Evolutionary conservation across 257 asterid species (phyloP).

Genomic region (Plectranthus barbatus): DNA sequence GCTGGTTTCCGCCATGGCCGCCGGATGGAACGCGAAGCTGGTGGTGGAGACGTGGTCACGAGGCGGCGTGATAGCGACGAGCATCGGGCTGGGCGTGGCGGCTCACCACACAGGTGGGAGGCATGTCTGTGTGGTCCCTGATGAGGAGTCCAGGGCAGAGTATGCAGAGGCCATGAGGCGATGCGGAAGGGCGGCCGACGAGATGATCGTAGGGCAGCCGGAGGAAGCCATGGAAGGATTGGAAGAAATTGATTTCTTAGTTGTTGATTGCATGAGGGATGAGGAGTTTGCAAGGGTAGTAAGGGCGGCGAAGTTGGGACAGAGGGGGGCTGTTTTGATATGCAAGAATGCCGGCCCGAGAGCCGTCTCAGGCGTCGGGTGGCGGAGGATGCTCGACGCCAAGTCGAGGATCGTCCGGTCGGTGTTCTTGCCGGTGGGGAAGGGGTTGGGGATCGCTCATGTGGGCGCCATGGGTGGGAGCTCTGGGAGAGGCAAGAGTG

Average conservation of each 20-base stretch:
- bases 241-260: constrained; percentile 56
- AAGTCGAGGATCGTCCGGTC: constrained; percentile 42
- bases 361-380: constrained; percentile 26
- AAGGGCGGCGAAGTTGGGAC: constrained; percentile 42
- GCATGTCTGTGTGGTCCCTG: constrained; percentile 49
- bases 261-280: constrained; percentile 46
- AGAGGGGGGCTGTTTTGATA: constrained; percentile 52
- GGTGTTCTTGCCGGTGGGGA: constrained; percentile 55
- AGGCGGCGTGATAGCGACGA: constrained; percentile 44
- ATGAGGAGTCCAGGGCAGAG: constrained; percentile 31
- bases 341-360: constrained; percentile 46
- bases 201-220: constrained; percentile 34
- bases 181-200: constrained; percentile 26
- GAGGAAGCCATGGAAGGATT: constrained; percentile 37
- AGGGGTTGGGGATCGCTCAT: constrained; percentile 59
- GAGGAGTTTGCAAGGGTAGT: constrained; percentile 40
- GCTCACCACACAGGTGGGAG: constrained; percentile 46
- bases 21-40: constrained; percentile 55
- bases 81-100: constrained; percentile 55
- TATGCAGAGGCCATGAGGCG: constrained; percentile 24
- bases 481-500: neutral
- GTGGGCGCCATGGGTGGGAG: constrained; percentile 36
- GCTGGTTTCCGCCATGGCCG: constrained; percentile 62
- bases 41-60: constrained; percentile 61
- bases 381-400: constrained; percentile 36